These are phyloP conservation scores for Lichtheimia corymbifera DNA, from an alignment of 371 early-diverging fungal species.

Conservation along the genomic window DNA sequence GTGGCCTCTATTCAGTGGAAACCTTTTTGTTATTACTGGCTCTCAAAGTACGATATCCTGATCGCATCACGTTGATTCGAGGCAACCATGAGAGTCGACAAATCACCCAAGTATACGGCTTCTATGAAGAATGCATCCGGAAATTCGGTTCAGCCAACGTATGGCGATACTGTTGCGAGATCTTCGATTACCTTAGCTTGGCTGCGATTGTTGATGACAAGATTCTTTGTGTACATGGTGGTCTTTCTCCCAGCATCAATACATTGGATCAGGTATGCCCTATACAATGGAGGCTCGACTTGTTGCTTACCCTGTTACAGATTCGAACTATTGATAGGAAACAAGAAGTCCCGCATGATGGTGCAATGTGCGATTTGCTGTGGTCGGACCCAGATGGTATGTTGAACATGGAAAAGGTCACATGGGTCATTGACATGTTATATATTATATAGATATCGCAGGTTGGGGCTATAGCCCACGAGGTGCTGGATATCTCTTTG, in stretches of 20 bases:
- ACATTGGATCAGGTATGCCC: constrained; percentile 88
- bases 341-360: constrained; percentile 99
- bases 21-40: constrained; percentile 98
- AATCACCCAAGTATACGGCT: constrained; percentile 99
- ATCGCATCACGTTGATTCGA: constrained; percentile 95
- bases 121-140: constrained; percentile 98
- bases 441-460: constrained; percentile 21
- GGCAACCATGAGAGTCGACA: constrained; percentile 99
- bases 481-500: constrained; percentile 99
- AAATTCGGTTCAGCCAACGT: constrained; percentile 98
- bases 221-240: constrained; percentile 98
- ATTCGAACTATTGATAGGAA: constrained; percentile 97
- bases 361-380: constrained; percentile 98
- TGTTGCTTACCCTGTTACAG: constrained; percentile 18
- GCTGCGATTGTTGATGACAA: constrained; percentile 94
- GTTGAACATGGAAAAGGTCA: neutral
- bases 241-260: constrained; percentile 91
- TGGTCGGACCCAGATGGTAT: constrained; percentile 99
- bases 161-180: constrained; percentile 98
- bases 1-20: constrained; percentile 99
- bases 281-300: neutral
- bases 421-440: neutral
- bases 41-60: constrained; percentile 94
- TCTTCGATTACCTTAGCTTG: constrained; percentile 96
- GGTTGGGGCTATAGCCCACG: constrained; percentile 98